Percentiles rank a stretch among this genome's conserved stretches.
Conservation (phyloP, 208 protist genomes). For the Trypanosomatidae sp. region DNA sequence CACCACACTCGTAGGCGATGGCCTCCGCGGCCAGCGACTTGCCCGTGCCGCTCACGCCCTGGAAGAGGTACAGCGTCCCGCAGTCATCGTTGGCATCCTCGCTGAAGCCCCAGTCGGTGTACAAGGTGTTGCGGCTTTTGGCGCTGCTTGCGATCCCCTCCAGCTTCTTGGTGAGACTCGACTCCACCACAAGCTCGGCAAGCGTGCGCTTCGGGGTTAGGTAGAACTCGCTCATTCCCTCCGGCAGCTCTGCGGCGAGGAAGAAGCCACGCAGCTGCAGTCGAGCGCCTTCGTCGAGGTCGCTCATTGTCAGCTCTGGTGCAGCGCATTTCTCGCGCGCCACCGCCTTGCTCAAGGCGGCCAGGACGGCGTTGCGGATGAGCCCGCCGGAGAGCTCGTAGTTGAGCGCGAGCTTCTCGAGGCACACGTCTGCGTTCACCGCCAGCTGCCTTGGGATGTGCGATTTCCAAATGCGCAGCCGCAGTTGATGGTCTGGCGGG, state of each 20-base stretch:
- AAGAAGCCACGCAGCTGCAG: conserved; percentile 90
- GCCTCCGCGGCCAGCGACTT: conserved; percentile 89
- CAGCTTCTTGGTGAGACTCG: conserved; percentile 37
- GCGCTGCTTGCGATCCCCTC: conserved; percentile 55
- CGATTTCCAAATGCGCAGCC: conserved; percentile 79
- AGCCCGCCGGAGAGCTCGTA: conserved; percentile 91
- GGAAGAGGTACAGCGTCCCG: conserved; percentile 61
- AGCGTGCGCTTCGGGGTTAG: conserved; percentile 76
- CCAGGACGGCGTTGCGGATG: conserved; percentile 92
- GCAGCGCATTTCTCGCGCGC: conserved; percentile 63
- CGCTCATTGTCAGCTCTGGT: conserved; percentile 64
- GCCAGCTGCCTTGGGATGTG: conserved; percentile 69
- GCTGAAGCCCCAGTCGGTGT: conserved; percentile 89
- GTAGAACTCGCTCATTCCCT: conserved; percentile 51
- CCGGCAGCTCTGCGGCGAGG: conserved; percentile 61
- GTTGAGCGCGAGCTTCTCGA: conserved; percentile 73
- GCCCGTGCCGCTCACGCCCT: conserved; percentile 82
- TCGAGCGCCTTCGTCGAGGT: conserved; percentile 79
- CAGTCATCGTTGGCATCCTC: conserved; percentile 45
- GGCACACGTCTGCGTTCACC: conserved; percentile 64
- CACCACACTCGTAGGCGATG: conserved; percentile 91
- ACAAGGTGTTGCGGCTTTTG: conserved; percentile 86
- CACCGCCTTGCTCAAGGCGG: conserved; percentile 80
- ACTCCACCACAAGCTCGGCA: conserved; percentile 71
- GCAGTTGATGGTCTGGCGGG: conserved; percentile 85